These are phyloP conservation scores for Sicyos edulis DNA, from an alignment of 306 rosid genomes.

Conservation along the genomic window DNA sequence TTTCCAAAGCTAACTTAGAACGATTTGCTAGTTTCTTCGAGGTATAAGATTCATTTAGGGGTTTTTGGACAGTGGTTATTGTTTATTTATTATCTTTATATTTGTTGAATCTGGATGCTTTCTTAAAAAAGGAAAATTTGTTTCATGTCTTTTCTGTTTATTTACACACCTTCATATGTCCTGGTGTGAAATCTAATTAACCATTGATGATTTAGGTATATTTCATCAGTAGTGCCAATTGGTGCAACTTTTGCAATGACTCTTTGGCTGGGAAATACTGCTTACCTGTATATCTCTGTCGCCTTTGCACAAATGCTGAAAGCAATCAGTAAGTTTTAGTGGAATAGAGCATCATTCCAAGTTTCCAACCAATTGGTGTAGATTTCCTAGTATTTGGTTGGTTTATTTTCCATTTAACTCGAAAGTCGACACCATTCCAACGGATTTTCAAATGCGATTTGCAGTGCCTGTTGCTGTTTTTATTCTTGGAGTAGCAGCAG, in stretches of 20 bases:
- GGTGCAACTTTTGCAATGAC: conserved; percentile 99
- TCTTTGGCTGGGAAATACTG: conserved; percentile 99
- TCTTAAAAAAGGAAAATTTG: not conserved
- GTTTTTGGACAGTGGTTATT: not conserved
- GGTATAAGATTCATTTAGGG: not conserved
- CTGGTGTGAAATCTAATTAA: conserved; percentile 24
- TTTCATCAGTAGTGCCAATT: conserved; percentile 83
- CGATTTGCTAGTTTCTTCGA: not conserved
- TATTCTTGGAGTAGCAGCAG: conserved; percentile 87
- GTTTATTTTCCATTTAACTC: not conserved
- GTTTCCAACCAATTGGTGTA: conserved; percentile 8
- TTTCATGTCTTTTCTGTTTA: not conserved
- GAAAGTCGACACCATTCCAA: not conserved
- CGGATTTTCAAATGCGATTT: conserved; percentile 17
- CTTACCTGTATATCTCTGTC: conserved; percentile 91
- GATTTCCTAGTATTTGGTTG: conserved; percentile 20
- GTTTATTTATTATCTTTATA: not conserved
- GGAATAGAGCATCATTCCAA: conserved; percentile 20
- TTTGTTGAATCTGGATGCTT: not conserved
- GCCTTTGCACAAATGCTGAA: conserved; percentile 98
- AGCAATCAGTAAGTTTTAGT: conserved; percentile 79
- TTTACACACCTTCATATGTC: conserved; percentile 18
- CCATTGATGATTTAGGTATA: conserved; percentile 58
- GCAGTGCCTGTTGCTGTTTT: conserved; percentile 99
- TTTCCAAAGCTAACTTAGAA: not conserved